These are phyloP conservation scores for Ceratobasidium sp. DNA, from an alignment of 1,284 basidiomycete genomes.

Conservation along the genomic window DNA sequence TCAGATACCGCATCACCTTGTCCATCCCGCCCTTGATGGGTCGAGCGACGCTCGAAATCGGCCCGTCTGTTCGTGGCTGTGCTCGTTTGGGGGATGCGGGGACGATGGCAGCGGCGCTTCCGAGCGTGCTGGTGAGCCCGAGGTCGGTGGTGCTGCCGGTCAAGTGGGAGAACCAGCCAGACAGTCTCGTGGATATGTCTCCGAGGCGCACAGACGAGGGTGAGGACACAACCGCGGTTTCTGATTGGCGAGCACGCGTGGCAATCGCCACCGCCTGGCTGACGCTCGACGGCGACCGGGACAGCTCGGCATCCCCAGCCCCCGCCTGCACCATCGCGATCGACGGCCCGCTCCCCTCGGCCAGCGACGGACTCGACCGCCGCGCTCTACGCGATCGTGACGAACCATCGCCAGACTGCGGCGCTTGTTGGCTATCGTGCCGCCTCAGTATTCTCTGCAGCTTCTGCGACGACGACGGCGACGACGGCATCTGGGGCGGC, in stretches of 20 bases:
- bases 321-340: constrained; percentile 10
- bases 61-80: constrained; percentile 43
- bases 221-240: constrained; percentile 10
- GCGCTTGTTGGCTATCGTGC: constrained; percentile 4
- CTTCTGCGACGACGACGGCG: constrained; percentile 30
- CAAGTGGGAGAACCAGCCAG: constrained; percentile 79
- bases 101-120: constrained; percentile 20
- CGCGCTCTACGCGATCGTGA: constrained; percentile 11
- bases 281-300: constrained; percentile 9
- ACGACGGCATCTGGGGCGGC: constrained; percentile 25
- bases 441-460: constrained; percentile 21
- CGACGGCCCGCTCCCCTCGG: constrained; percentile 6
- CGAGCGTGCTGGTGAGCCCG: constrained; percentile 20
- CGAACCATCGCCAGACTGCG: constrained; percentile 2
- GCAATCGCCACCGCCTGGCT: constrained; percentile 37
- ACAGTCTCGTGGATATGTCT: constrained; percentile 66
- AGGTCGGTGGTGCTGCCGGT: constrained; percentile 48
- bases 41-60: constrained; percentile 64
- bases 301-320: constrained; percentile 23
- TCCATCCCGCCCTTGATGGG: constrained; percentile 75
- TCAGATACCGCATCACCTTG: constrained; percentile 79
- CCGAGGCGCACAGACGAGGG: constrained; percentile 35
- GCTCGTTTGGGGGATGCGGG: constrained; percentile 31
- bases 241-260: constrained; percentile 1
- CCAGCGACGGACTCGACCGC: constrained; percentile 22